Evolutionary conservation across 1,139 yeast species (phyloP).

Genomic region (Geotrichum bryndzae): DNA sequence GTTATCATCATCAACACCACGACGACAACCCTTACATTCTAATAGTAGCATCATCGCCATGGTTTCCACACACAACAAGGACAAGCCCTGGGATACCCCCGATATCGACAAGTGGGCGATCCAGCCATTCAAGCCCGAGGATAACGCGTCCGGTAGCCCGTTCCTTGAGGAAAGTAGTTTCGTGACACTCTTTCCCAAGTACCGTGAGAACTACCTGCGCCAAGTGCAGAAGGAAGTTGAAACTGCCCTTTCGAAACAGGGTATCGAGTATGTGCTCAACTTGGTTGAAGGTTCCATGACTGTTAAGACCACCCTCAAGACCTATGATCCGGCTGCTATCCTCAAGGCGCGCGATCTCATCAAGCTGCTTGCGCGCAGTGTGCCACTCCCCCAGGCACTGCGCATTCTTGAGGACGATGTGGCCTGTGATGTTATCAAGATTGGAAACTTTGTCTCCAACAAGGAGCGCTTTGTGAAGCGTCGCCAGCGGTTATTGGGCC

Average conservation of each 20-base stretch:
- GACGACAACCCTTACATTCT: neutral
- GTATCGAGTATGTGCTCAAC: constrained; percentile 75
- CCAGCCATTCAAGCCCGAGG: constrained; percentile 86
- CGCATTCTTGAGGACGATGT: constrained; percentile 85
- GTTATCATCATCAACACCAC: neutral
- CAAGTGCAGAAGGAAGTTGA: constrained; percentile 94
- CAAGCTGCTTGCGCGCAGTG: constrained; percentile 89
- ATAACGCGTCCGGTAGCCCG: constrained; percentile 76
- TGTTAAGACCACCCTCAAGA: constrained; percentile 89
- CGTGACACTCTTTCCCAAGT: constrained; percentile 92
- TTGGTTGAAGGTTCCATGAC: constrained; percentile 97
- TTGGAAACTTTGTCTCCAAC: constrained; percentile 80
- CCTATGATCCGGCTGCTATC: constrained; percentile 91
- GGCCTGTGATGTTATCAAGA: constrained; percentile 94
- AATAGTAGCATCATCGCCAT: constrained; percentile 36
- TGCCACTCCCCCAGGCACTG: constrained; percentile 94
- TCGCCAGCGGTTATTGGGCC: constrained; percentile 94
- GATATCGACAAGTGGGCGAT: constrained; percentile 92
- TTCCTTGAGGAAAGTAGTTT: constrained; percentile 93
- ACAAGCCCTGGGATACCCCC: constrained; percentile 97
- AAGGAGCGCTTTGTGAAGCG: constrained; percentile 93
- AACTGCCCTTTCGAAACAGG: constrained; percentile 58
- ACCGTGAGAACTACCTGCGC: constrained; percentile 84
- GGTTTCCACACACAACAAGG: constrained; percentile 90
- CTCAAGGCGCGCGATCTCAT: constrained; percentile 92